Percentiles rank a stretch among this genome's conserved stretches.
These are phyloP conservation scores for Paramecium biaurelia DNA, from an alignment of 73 alveolate species.

Conservation along the genomic window DNA sequence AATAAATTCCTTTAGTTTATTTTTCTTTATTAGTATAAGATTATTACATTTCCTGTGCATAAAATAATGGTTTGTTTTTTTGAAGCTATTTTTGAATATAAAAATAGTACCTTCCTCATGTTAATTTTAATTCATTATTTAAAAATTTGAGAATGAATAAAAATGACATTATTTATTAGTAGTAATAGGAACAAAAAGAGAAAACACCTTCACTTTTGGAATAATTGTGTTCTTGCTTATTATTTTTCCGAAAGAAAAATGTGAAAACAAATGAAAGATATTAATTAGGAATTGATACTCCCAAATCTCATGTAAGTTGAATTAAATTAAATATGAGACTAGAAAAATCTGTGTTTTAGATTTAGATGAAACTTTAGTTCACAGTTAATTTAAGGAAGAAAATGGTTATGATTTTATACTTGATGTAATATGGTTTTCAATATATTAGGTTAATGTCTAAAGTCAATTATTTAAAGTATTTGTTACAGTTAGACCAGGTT, in stretches of 20 bases:
- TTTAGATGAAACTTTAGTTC: slow-evolving; percentile 77
- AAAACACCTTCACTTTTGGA: background rate
- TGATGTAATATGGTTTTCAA: background rate
- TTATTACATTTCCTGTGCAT: slow-evolving; percentile 60
- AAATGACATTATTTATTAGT: background rate
- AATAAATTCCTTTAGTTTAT: slow-evolving; percentile 50
- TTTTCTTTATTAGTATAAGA: slow-evolving; percentile 27
- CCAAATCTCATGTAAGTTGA: slow-evolving; percentile 2
- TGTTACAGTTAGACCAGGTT: slow-evolving; percentile 84
- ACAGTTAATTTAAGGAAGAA: slow-evolving; percentile 64
- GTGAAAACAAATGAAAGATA: background rate
- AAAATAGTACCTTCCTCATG: background rate
- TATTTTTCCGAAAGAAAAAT: background rate
- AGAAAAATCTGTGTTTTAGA: slow-evolving; percentile 72
- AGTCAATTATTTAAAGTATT: slow-evolving; percentile 58
- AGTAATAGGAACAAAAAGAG: background rate
- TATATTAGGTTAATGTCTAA: slow-evolving; percentile 40
- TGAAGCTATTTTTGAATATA: background rate
- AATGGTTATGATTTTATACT: slow-evolving; percentile 53
- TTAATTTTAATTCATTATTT: slow-evolving; percentile 7
- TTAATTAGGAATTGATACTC: slow-evolving; percentile 48
- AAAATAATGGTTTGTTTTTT: background rate
- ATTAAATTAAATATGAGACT: background rate
- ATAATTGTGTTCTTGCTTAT: background rate
- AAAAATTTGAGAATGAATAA: background rate